phyloP scores from a whole-genome alignment of 202 grass and related monocot genomes.

The Elaeis oleifera region DNA sequence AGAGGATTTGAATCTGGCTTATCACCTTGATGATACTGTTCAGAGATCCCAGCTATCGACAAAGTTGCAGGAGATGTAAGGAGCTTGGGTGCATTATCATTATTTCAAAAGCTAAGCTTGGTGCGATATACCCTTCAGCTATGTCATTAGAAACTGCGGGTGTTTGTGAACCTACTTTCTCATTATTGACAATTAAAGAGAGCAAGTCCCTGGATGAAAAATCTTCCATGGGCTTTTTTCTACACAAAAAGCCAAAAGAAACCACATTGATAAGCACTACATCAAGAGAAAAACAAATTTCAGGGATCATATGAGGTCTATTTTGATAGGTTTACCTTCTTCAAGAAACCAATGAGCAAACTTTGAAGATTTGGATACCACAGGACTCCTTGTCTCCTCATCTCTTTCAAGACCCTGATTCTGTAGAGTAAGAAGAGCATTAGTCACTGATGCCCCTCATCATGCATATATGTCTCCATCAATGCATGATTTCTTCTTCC shows the following conservation, averaged over 20 bases:
- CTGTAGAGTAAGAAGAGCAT: slow-evolving; percentile 33
- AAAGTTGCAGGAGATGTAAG: slow-evolving; percentile 18
- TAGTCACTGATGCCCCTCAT: slow-evolving; percentile 16
- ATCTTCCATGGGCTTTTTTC: slow-evolving; percentile 46
- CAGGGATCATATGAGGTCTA: background rate
- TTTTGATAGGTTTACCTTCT: slow-evolving; percentile 48
- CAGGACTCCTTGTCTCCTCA: slow-evolving; percentile 30
- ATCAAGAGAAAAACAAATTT: no score
- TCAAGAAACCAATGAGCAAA: slow-evolving; percentile 78
- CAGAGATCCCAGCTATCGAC: slow-evolving; percentile 35
- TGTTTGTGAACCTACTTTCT: slow-evolving; percentile 32
- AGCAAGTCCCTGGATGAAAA: slow-evolving; percentile 57
- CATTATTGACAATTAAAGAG: slow-evolving; percentile 72
- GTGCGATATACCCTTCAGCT: slow-evolving; percentile 30
- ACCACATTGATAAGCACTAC: background rate
- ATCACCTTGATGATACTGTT: slow-evolving; percentile 39
- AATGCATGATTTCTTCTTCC: no score
- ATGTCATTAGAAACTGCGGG: slow-evolving; percentile 31
- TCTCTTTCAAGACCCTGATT: slow-evolving; percentile 38
- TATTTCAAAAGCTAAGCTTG: slow-evolving; percentile 26
- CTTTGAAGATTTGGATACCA: slow-evolving; percentile 70
- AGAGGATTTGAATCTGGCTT: slow-evolving; percentile 40
- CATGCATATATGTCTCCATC: slow-evolving; percentile 5
- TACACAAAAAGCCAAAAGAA: slow-evolving; percentile 32
- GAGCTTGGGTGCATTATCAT: slow-evolving; percentile 30